Evolutionary conservation across 1,284 basidiomycete species (phyloP).

Genomic region (Waitea zeae): DNA sequence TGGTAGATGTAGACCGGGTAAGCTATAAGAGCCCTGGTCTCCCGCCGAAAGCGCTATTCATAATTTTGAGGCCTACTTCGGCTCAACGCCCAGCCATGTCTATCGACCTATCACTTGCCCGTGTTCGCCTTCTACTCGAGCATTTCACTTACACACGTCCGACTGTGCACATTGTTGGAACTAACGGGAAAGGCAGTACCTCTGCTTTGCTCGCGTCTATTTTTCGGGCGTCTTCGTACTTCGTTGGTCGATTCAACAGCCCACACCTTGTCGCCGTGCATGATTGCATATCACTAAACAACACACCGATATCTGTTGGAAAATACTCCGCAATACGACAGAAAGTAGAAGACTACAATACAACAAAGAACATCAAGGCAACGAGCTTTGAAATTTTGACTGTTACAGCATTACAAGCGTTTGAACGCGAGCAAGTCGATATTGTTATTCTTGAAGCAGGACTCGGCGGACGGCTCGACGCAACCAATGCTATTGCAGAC

Average conservation of each 20-base stretch:
- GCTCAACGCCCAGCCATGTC: constrained; percentile 39
- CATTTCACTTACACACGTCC: constrained; percentile 58
- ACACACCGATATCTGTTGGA: constrained; percentile 28
- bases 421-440: constrained; percentile 55
- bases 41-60: no score
- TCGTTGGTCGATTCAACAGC: constrained; percentile 80
- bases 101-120: constrained; percentile 67
- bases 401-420: constrained; percentile 55
- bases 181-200: constrained; percentile 95
- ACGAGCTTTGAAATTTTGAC: constrained; percentile 80
- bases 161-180: constrained; percentile 87
- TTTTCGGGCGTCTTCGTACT: constrained; percentile 33
- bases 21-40: no score
- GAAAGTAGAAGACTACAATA: constrained; percentile 35
- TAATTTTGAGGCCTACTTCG: no score
- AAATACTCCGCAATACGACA: constrained; percentile 33
- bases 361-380: constrained; percentile 26
- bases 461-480: constrained; percentile 85
- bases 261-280: constrained; percentile 74
- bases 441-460: constrained; percentile 87
- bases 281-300: constrained; percentile 67
- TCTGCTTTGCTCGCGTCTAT: constrained; percentile 73
- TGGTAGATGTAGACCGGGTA: no score
- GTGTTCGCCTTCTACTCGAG: constrained; percentile 42
- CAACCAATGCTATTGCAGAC: constrained; percentile 79